A percentile compares a stretch with the other conserved stretches of the same genome.
These are phyloP conservation scores for Aspergillus tamarii DNA, from an alignment of 2,329 filamentous ascomycete species.

Conservation along the genomic window DNA sequence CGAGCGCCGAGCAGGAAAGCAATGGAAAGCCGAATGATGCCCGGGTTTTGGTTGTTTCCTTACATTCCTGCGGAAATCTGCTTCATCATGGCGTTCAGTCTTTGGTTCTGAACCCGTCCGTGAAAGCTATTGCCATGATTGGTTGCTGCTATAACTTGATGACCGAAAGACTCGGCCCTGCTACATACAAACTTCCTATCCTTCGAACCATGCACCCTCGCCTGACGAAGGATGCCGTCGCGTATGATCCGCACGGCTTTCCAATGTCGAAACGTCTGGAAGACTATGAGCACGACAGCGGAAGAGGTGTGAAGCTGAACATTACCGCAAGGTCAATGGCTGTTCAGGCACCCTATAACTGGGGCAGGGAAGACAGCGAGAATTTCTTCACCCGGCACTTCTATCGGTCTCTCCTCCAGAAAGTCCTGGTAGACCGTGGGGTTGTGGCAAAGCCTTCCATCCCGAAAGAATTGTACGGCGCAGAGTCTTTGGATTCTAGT, in stretches of 20 bases:
- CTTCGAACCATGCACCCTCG: conserved; percentile 75
- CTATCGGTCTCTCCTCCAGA: conserved; percentile 86
- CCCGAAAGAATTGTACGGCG: conserved; percentile 33
- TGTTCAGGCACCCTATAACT: conserved; percentile 92
- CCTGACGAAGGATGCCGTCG: conserved; percentile 67
- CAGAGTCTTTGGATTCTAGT: conserved; percentile 20
- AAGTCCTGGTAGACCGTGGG: conserved; percentile 84
- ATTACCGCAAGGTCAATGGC: conserved; percentile 99
- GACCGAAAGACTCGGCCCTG: conserved; percentile 84
- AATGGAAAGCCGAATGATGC: conserved; percentile 24
- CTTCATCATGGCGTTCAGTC: conserved; percentile 91
- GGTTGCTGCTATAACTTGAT: conserved; percentile 98
- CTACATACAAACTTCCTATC: conserved; percentile 80
- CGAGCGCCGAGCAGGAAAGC: background rate
- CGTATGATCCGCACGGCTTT: conserved; percentile 87
- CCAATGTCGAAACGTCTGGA: conserved; percentile 80
- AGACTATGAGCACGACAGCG: conserved; percentile 56
- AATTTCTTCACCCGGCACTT: conserved; percentile 91
- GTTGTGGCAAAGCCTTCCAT: conserved; percentile 65
- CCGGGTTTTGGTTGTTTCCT: conserved; percentile 81
- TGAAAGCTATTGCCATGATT: conserved; percentile 90
- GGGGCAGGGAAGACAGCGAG: conserved; percentile 79
- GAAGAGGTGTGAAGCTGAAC: conserved; percentile 76
- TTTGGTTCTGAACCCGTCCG: conserved; percentile 78
- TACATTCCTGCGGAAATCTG: conserved; percentile 97